Base-by-base conservation (phyloP, 805 yeast species). In the Jamesozyma hellenica region DNA sequence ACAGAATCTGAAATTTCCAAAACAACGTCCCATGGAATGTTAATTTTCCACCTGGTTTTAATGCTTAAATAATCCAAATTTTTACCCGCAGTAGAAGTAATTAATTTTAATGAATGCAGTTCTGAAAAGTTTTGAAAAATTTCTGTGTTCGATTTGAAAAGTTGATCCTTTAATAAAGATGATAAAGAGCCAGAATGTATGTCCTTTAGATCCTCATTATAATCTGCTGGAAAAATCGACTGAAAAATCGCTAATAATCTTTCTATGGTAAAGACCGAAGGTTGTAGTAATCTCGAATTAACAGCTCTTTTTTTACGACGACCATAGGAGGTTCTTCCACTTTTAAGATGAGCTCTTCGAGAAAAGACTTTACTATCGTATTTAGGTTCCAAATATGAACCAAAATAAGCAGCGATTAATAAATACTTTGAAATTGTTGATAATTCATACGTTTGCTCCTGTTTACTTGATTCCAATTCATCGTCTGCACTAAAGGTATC, bases 341-440 rank as follows among this genome's bases (percentile, higher is more conserved):
- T 74, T 45, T 68, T 74, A 33, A 81, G 64, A 31, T 48, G 47
- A 8, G 53, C 40, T 36, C 51, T 57, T 43, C 70, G 75, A 26
- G 95, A 80, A 51, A 84, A 88, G 39, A 74, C 65, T 38, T 75
- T 72, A 51, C 77, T 63, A 58, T 87, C 96, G 51, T 71, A 72
- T 44, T 75, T 72, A 2, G 80, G 77, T 25, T 80, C 82, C 41
- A 77, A 74, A 53, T 74, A 82, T 0, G 95, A 85, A 1, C 95
- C 94, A 35, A 87, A 62, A 56, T 82, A 88, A 1, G 94, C 79
- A 1, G 95, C 85, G 26, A 86, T 71, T 13, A 87, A 60, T n/a
- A 88, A 60, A 52, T 72, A 84, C 52, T 83, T 82, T 2, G 90
- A 72, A 36, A 74, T 70, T 8, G 53, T 55, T 0, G 88, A 76